Evolutionary conservation across 2,329 filamentous ascomycete genomes (phyloP), one percentile per base, ranked within the genome.

Genomic region (Chaetomiaceae sp.): DNA sequence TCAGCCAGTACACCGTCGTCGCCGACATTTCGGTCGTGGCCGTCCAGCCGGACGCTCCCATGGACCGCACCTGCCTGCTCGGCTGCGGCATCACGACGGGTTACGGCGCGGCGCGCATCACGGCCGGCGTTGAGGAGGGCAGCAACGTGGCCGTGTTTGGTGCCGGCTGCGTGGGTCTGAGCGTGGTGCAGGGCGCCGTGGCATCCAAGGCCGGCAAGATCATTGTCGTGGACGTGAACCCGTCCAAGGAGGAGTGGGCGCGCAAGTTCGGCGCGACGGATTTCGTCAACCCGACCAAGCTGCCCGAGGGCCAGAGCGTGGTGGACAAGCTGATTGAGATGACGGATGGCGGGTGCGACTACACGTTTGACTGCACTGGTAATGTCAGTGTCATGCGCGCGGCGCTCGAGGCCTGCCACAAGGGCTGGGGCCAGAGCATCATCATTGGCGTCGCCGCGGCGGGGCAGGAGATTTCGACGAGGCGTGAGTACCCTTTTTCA

Each of bases 11-110:
- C 78, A 97, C 94, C 54, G 94, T 99, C 61, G 90, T 99, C 34
- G 92, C 94, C 71, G 94, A 99, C 72, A 97, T 99, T 75, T 96
- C 91, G 45, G 94, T 96, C 54, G 94, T 99, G 25, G 88, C 91
- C 59, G 91, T 99, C 63, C 91, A 91, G 65, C 81, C 83, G 56
- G 85, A 95, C 65, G 94, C 94, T 14, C 88, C 90, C 58, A 95
- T 96, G 84, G 94, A 99, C 80, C 85, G 90, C 62, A 95, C 91
- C 47, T 99, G 94, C 73, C 77, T 99, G 73, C 83, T 99, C 49
- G 94, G 94, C 68, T 99, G 94, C 72, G 94, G 94, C 72, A 97
- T 99, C 78, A 99, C 94, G 58, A 99, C 94, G 33, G 94, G 94
- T 36, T 99, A 97, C 77, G 94, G 94, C 65, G 94, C 94, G 12